Conservation (phyloP, 495 filamentous ascomycete genomes). For the Tuber calosporum region DNA sequence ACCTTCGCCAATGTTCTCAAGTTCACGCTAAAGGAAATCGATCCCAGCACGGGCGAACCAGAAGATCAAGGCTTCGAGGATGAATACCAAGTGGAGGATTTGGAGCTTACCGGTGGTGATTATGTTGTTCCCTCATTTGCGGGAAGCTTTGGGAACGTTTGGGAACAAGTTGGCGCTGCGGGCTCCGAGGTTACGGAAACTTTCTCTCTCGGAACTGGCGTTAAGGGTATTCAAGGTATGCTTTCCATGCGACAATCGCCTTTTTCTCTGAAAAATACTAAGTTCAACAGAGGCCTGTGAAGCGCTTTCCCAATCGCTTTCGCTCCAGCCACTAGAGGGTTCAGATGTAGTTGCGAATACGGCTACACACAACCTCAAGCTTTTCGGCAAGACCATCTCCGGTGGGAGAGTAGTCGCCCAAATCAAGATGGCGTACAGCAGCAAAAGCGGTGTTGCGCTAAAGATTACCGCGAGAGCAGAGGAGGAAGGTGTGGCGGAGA, state of each 20-base stretch:
- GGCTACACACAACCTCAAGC: constrained; percentile 87
- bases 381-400: constrained; percentile 89
- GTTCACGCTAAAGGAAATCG: constrained; percentile 96
- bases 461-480: constrained; percentile 88
- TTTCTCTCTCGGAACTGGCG: constrained; percentile 67
- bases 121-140: constrained; percentile 91
- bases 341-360: constrained; percentile 79
- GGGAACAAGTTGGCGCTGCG: constrained; percentile 83
- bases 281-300: constrained; percentile 76
- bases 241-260: constrained; percentile 25
- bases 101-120: constrained; percentile 84
- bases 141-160: constrained; percentile 91
- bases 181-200: constrained; percentile 90
- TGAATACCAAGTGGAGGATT: constrained; percentile 92
- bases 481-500: constrained; percentile 80
- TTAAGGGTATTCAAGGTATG: constrained; percentile 90
- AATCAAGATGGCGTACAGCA: constrained; percentile 87
- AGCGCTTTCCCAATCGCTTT: constrained; percentile 75
- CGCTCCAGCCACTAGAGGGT: constrained; percentile 87
- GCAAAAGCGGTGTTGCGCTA: constrained; percentile 85
- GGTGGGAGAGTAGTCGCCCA: constrained; percentile 83
- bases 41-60: constrained; percentile 85
- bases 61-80: constrained; percentile 92
- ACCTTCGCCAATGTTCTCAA: constrained; percentile 89
- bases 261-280: constrained; percentile 42